Conservation (phyloP, 805 yeast species). For the Myxozyma neotropica region DNA sequence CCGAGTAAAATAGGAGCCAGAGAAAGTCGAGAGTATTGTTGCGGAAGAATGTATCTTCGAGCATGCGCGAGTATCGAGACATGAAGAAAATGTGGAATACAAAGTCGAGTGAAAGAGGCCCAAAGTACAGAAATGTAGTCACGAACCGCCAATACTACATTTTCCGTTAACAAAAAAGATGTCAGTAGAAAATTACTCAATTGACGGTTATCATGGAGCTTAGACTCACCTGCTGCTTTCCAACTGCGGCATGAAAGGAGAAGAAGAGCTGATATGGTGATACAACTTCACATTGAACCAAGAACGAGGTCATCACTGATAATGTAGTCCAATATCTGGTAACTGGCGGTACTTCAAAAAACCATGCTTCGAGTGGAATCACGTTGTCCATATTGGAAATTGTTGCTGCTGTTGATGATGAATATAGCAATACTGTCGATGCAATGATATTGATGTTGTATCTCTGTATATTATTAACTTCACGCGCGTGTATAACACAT, state of each 20-base stretch:
- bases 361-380: conserved; percentile 46
- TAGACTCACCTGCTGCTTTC: conserved; percentile 37
- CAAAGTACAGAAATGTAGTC: conserved; percentile 49
- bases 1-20: conserved; percentile 46
- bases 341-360: conserved; percentile 51
- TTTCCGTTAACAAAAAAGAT: not conserved
- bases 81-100: conserved; percentile 44
- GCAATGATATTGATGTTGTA: too few species aligned
- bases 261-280: conserved; percentile 44
- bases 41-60: conserved; percentile 45
- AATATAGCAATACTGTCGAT: too few species aligned
- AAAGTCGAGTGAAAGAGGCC: conserved; percentile 47
- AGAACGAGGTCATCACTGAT: conserved; percentile 41
- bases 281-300: conserved; percentile 45
- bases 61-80: conserved; percentile 46
- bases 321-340: conserved; percentile 47
- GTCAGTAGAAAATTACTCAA: too few species aligned
- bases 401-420: not conserved
- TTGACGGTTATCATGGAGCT: too few species aligned
- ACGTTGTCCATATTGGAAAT: conserved; percentile 25
- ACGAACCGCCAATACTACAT: conserved; percentile 47
- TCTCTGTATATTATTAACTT: too few species aligned
- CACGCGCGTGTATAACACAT: too few species aligned
- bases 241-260: conserved; percentile 44
- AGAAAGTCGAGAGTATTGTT: conserved; percentile 44